These are phyloP conservation scores for Lecanicillium sp. DNA, from an alignment of 2,329 filamentous ascomycete genomes.

Conservation along the genomic window DNA sequence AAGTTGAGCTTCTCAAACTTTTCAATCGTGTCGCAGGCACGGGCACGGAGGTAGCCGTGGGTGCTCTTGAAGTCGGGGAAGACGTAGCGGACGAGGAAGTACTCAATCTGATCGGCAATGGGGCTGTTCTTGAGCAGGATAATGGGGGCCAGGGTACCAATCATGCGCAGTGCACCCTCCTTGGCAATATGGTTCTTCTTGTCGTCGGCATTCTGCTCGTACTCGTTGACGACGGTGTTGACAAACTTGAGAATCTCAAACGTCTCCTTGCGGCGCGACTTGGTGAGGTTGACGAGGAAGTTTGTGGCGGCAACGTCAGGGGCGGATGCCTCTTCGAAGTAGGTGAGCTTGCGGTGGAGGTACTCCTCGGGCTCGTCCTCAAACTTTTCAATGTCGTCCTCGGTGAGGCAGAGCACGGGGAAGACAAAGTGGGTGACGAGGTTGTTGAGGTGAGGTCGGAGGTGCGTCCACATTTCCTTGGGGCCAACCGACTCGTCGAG, in stretches of 20 bases:
- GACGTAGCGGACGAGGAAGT: conserved; percentile 96
- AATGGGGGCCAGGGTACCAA: conserved; percentile 86
- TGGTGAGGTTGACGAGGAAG: conserved; percentile 90
- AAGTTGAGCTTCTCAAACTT: conserved; percentile 98
- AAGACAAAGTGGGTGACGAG: conserved; percentile 93
- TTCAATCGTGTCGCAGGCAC: conserved; percentile 94
- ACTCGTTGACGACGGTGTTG: conserved; percentile 89
- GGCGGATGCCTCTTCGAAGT: conserved; percentile 92
- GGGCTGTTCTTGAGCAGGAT: conserved; percentile 97
- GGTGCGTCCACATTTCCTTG: conserved; percentile 91
- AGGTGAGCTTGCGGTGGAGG: conserved; percentile 93
- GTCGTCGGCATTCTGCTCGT: conserved; percentile 74
- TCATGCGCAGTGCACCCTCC: conserved; percentile 94
- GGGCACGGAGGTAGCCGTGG: conserved; percentile 85
- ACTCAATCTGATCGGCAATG: conserved; percentile 94
- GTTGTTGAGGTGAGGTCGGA: conserved; percentile 89
- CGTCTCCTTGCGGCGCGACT: conserved; percentile 89
- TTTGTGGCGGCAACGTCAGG: conserved; percentile 95
- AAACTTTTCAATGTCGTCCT: conserved; percentile 91
- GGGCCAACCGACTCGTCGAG: conserved; percentile 96
- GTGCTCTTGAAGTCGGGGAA: conserved; percentile 95
- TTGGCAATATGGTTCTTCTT: conserved; percentile 94
- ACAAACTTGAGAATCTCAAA: conserved; percentile 93
- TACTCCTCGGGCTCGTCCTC: conserved; percentile 94
- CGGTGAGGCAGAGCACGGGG: conserved; percentile 84